Evolutionary conservation across 805 yeast species (phyloP), one percentile per base, ranked within the genome.

Genomic region (Pichia manshurica): DNA sequence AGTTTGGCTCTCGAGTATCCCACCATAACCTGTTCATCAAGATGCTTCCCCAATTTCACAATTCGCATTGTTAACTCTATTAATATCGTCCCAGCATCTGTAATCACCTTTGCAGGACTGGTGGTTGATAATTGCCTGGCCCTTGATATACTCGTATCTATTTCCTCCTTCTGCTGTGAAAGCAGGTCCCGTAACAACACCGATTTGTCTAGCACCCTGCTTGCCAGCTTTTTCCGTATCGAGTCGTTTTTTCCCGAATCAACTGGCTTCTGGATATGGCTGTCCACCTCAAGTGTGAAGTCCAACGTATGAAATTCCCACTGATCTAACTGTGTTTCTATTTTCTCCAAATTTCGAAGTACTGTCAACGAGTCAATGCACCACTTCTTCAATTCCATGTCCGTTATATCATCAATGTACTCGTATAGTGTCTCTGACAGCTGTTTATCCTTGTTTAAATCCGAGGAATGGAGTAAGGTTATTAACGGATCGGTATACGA

Each of bases 1-100:
- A 84, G 67, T 54, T 78, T 81, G 21, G 88, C 82, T 57, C 79
- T 79, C 56, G 82, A 80, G 60, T 82, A 82, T 12, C 79, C 70
- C 10, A 79, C 73, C 2, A 81, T 74, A 15, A 82, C 65, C 46
- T 73, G 70, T 45, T 79, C 81, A 5, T 73, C 69, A 28, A 81
- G 60, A 17, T 70, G 67, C 51, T 75, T 77, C 52, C 77, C 75
- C 42, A 81, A 58, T 55, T 72, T 73, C 44, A 81, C 69, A 33
- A 69, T 69, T 37, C 77, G 62, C 52, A 75, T 61, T 17, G 67
- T 58, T 38, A 74, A 65, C 48, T 72, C 75, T 4, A 77, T 72
- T 40, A 73, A 58, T 25, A 72, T 66, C 7, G 79, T 75, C 15
- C 78, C 81, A 29, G 74, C 72, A 53, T 79, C 84, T 43, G 74